Conservation (phyloP, 345 rosid species). For the Salix udensis region DNA sequence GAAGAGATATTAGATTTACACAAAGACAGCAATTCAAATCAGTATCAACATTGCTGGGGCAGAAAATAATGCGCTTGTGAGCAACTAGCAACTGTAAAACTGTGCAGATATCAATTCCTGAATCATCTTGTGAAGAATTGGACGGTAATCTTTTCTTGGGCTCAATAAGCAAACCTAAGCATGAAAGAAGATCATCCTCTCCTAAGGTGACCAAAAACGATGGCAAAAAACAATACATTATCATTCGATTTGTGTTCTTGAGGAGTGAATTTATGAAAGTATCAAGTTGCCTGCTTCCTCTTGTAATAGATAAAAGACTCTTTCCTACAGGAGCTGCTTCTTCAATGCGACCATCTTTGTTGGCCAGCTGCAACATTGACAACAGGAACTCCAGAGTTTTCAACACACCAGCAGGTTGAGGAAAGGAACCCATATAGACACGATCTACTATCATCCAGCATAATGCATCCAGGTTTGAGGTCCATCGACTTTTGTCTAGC, state of each 20-base stretch:
- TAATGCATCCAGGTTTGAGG: slow-evolving; percentile 84
- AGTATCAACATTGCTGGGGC: slow-evolving; percentile 90
- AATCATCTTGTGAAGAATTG: slow-evolving; percentile 57
- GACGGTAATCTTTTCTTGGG: slow-evolving; percentile 51
- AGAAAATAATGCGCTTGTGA: slow-evolving; percentile 81
- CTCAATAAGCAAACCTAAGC: slow-evolving; percentile 71
- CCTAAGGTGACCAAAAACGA: slow-evolving; percentile 77
- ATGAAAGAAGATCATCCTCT: slow-evolving; percentile 80
- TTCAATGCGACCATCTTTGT: slow-evolving; percentile 96
- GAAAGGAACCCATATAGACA: slow-evolving; percentile 92
- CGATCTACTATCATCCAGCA: slow-evolving; percentile 98
- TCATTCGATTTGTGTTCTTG: slow-evolving; percentile 86
- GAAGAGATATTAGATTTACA: slow-evolving; percentile 80
- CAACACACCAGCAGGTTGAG: slow-evolving; percentile 75
- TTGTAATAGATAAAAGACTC: slow-evolving; percentile 76
- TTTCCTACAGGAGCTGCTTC: slow-evolving; percentile 85
- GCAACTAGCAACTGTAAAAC: slow-evolving; percentile 90
- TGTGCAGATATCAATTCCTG: slow-evolving; percentile 68
- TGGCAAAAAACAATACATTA: slow-evolving; percentile 88
- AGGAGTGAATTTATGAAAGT: slow-evolving; percentile 85
- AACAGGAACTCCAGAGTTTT: slow-evolving; percentile 84
- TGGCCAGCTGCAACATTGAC: slow-evolving; percentile 94
- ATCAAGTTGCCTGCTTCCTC: slow-evolving; percentile 84
- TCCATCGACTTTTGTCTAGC: slow-evolving; percentile 89
- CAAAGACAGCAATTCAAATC: slow-evolving; percentile 93